Conservation (phyloP, 1,139 yeast species). For the Geotrichum carabidarum region DNA sequence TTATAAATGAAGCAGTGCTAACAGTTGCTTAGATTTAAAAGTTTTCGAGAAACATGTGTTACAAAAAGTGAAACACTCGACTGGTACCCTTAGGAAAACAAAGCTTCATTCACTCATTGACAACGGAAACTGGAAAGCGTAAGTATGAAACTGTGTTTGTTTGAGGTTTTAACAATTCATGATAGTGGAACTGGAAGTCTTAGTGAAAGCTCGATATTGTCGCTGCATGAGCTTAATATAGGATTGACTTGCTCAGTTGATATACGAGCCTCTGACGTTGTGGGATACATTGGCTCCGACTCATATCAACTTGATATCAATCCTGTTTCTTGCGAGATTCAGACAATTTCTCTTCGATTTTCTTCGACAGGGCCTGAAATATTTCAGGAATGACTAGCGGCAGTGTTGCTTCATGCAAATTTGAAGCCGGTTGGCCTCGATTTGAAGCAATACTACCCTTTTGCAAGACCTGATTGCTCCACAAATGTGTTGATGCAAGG, state of each 20-base stretch:
- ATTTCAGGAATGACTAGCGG: constrained; percentile 14
- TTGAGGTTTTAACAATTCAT: background rate
- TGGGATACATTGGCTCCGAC: background rate
- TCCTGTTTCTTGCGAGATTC: background rate
- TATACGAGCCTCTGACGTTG: constrained; percentile 1
- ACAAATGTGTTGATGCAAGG: constrained; percentile 1
- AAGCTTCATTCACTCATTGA: background rate
- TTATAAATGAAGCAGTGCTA: background rate
- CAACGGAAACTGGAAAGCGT: constrained; percentile 6
- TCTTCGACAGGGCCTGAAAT: background rate
- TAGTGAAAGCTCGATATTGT: background rate
- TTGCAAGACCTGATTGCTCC: constrained; percentile 7
- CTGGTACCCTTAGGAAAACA: background rate
- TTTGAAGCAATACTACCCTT: constrained; percentile 25
- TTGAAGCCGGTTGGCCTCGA: constrained; percentile 27
- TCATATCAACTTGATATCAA: background rate
- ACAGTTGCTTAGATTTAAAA: background rate
- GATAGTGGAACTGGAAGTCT: constrained; percentile 1
- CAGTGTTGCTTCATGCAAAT: constrained; percentile 25
- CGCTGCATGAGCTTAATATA: background rate
- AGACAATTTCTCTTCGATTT: background rate
- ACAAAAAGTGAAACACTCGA: background rate
- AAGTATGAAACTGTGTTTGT: background rate
- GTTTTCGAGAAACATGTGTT: background rate
- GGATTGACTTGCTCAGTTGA: constrained; percentile 5